Evolutionary conservation across 257 asterid species (phyloP).

Genomic region (Salvia miltiorrhiza): DNA sequence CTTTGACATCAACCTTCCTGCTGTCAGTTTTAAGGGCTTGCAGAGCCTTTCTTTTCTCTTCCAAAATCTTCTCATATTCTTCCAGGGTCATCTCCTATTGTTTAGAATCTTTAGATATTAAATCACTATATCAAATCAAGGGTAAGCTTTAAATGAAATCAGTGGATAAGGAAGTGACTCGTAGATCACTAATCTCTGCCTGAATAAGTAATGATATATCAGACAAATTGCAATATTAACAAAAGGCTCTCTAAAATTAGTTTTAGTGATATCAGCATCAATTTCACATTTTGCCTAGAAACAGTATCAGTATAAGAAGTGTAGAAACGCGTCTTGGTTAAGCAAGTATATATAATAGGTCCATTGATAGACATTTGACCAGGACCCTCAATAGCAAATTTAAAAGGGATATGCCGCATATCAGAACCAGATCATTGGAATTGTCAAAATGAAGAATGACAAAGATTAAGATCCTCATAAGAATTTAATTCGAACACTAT

Average conservation of each 20-base stretch:
- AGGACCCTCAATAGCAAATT: background rate
- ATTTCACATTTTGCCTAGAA: background rate
- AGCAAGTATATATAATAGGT: background rate
- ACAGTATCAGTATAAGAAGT: background rate
- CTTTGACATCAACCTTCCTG: constrained; percentile 82
- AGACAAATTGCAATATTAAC: background rate
- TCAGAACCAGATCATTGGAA: background rate
- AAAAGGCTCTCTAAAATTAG: background rate
- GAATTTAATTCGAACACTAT: background rate
- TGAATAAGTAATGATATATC: background rate
- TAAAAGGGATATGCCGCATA: background rate
- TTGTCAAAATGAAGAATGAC: background rate
- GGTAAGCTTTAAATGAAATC: background rate
- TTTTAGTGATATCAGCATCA: background rate
- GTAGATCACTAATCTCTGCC: background rate
- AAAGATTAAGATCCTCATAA: background rate
- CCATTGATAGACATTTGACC: background rate
- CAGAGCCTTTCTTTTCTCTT: constrained; percentile 78
- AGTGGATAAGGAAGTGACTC: background rate
- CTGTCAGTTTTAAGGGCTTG: constrained; percentile 65
- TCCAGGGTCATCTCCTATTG: constrained; percentile 91
- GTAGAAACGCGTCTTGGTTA: background rate
- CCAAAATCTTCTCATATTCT: constrained; percentile 81
- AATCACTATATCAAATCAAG: background rate
- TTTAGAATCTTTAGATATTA: background rate